Percentiles rank a stretch among this genome's conserved stretches.
Conservation (phyloP, 352 stramenopile genomes). For the Peronospora tabacina region DNA sequence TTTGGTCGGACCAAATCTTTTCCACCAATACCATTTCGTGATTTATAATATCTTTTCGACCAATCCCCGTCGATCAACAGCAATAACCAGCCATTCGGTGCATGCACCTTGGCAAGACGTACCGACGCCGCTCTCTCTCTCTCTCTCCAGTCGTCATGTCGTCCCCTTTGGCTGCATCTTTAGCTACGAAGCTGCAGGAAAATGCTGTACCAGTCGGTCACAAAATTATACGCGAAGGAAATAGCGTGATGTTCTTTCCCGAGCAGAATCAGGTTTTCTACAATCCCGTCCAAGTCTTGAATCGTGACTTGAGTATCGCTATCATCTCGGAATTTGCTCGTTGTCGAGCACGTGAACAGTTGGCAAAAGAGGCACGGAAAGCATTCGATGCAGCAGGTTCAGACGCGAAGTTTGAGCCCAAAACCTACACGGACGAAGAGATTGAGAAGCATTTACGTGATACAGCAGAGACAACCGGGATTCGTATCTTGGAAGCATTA, state of each 20-base stretch:
- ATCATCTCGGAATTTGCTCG: constrained; percentile 97
- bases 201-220: constrained; percentile 54
- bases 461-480: constrained; percentile 73
- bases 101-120: constrained; percentile 15
- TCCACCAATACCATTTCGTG: not conserved
- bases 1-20: not conserved
- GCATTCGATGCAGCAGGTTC: constrained; percentile 32
- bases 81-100: constrained; percentile 9
- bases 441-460: constrained; percentile 59
- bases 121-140: not conserved
- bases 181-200: constrained; percentile 54
- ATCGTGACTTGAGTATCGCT: constrained; percentile 97
- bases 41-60: not conserved
- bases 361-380: constrained; percentile 69
- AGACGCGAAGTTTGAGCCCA: constrained; percentile 32
- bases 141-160: constrained; percentile 24
- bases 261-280: constrained; percentile 90
- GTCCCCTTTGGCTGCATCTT: constrained; percentile 38
- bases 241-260: constrained; percentile 88
- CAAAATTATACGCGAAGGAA: constrained; percentile 87
- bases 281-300: constrained; percentile 95
- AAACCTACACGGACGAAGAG: constrained; percentile 56
- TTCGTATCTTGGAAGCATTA: constrained; percentile 97
- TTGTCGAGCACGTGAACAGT: constrained; percentile 63
- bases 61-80: not conserved